phyloP scores from a whole-genome alignment of 1,139 yeast species.

The Petasospora fabianii region DNA sequence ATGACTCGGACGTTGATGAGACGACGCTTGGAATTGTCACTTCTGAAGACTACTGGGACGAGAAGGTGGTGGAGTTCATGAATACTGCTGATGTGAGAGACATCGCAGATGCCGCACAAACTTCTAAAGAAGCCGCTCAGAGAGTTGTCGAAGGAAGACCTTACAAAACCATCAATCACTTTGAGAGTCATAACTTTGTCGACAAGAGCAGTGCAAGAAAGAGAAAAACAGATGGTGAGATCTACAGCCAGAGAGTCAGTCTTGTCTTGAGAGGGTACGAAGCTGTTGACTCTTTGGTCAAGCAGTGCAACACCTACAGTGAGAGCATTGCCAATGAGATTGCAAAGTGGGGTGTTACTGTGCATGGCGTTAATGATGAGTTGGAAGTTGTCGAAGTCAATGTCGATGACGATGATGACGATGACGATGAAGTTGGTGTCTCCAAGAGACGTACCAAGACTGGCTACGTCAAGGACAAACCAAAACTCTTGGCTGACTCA shows the following conservation, averaged over 20 bases:
- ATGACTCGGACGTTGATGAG: constrained; percentile 27
- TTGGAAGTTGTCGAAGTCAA: constrained; percentile 52
- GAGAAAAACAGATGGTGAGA: constrained; percentile 65
- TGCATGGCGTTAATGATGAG: constrained; percentile 56
- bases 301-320: constrained; percentile 79
- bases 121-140: constrained; percentile 66
- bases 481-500: constrained; percentile 57
- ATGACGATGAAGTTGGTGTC: constrained; percentile 32
- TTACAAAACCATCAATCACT: constrained; percentile 50
- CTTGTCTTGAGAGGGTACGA: constrained; percentile 79
- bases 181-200: constrained; percentile 52
- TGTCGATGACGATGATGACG: constrained; percentile 34
- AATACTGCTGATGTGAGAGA: constrained; percentile 76
- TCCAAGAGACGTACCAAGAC: constrained; percentile 27
- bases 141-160: constrained; percentile 65
- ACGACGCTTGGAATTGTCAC: constrained; percentile 7
- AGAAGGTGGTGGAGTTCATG: constrained; percentile 68
- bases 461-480: constrained; percentile 68
- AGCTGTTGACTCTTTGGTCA: constrained; percentile 88
- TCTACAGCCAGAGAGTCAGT: constrained; percentile 67
- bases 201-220: constrained; percentile 27
- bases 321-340: constrained; percentile 66
- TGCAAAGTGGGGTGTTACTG: constrained; percentile 79
- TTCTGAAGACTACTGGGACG: constrained; percentile 48
- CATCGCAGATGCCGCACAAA: constrained; percentile 73